Conservation (phyloP, 2,329 filamentous ascomycete genomes). For the Colletotrichum tropicale region DNA sequence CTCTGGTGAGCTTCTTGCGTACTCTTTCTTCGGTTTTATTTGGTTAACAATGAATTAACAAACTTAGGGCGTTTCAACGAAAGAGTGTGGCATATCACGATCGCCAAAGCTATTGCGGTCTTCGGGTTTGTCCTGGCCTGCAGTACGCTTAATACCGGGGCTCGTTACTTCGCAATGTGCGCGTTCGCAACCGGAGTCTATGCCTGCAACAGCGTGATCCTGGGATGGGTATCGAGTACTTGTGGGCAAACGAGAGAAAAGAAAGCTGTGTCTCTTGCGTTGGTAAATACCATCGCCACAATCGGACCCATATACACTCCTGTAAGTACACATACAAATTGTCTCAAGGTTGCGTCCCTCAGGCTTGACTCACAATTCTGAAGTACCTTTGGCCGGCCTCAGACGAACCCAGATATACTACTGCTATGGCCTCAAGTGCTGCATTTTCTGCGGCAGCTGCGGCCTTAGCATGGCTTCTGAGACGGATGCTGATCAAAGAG, state of each 20-base stretch:
- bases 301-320: conserved; percentile 19
- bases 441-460: conserved; percentile 26
- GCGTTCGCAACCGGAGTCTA: conserved; percentile 38
- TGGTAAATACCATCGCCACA: conserved; percentile 20
- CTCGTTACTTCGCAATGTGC: conserved; percentile 37
- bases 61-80: conserved; percentile 45
- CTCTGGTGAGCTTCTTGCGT: conserved; percentile 33
- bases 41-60: background rate
- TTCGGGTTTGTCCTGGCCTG: conserved; percentile 40
- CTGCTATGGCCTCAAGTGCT: conserved; percentile 21
- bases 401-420: conserved; percentile 15
- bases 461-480: conserved; percentile 20
- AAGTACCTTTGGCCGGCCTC: conserved; percentile 3
- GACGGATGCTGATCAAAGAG: conserved; percentile 21
- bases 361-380: background rate
- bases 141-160: conserved; percentile 31
- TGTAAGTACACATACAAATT: background rate
- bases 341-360: background rate
- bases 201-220: conserved; percentile 45
- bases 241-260: conserved; percentile 48
- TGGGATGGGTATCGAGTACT: conserved; percentile 44
- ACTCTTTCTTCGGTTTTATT: background rate
- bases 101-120: conserved; percentile 40
- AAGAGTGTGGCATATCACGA: conserved; percentile 41
- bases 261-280: conserved; percentile 41